These are phyloP conservation scores for Inga oerstediana DNA, from an alignment of 306 rosid genomes.

Conservation along the genomic window DNA sequence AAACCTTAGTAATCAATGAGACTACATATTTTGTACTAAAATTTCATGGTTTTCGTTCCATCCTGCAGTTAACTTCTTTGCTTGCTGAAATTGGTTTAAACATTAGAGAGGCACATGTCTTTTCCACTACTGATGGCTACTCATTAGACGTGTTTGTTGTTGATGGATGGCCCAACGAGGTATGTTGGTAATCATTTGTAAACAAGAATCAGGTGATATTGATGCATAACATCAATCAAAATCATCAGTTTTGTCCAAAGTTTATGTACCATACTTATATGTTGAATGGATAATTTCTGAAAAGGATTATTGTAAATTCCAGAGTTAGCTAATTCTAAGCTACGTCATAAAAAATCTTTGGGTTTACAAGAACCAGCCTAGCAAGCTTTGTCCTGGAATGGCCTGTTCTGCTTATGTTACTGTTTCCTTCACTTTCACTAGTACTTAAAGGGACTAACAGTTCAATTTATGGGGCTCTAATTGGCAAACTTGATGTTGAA, in stretches of 20 bases:
- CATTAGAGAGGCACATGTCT: conserved; percentile 98
- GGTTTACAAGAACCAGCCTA: neutral
- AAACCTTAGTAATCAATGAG: neutral
- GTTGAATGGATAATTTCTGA: neutral
- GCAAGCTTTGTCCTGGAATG: conserved; percentile 17
- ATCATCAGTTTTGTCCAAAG: neutral
- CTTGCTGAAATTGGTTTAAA: conserved; percentile 95
- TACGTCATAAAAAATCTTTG: neutral
- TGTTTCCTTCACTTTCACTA: conserved; percentile 20
- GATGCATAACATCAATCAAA: neutral
- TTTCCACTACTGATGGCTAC: conserved; percentile 91
- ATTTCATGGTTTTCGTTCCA: conserved; percentile 33
- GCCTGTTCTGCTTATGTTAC: neutral
- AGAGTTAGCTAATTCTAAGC: conserved; percentile 9
- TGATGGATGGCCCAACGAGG: conserved; percentile 98
- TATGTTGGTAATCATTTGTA: conserved; percentile 38
- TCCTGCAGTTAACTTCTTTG: conserved; percentile 88
- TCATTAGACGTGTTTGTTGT: conserved; percentile 98
- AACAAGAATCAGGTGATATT: conserved; percentile 23
- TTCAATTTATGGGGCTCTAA: conserved; percentile 12
- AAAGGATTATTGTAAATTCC: conserved; percentile 6
- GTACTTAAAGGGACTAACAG: neutral
- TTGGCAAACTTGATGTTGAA: conserved; percentile 43
- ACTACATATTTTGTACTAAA: neutral
- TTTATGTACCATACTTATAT: neutral